phyloP scores from a whole-genome alignment of 495 filamentous ascomycete species.

The Talaromyces stipitatus region DNA sequence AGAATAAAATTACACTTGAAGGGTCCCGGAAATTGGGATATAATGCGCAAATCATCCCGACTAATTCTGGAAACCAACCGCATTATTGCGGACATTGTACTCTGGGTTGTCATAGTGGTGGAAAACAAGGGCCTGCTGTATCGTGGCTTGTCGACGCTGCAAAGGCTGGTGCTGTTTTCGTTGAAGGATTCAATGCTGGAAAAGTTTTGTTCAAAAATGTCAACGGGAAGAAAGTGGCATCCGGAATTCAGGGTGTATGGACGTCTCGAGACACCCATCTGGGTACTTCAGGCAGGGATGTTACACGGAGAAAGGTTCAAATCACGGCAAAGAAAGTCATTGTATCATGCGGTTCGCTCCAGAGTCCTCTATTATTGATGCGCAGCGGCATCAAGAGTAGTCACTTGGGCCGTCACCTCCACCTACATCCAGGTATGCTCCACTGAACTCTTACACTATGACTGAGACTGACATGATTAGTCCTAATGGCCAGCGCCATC shows the following conservation, averaged over 20 bases:
- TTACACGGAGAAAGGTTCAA: slow-evolving; percentile 47
- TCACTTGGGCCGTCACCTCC: slow-evolving; percentile 78
- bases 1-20: slow-evolving; percentile 62
- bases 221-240: slow-evolving; percentile 48
- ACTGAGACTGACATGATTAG: slow-evolving; percentile 19
- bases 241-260: slow-evolving; percentile 67
- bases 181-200: slow-evolving; percentile 68
- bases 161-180: slow-evolving; percentile 63
- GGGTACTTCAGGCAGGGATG: slow-evolving; percentile 41
- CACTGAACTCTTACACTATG: not conserved
- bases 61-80: slow-evolving; percentile 61
- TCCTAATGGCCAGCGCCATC: slow-evolving; percentile 48
- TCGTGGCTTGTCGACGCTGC: slow-evolving; percentile 74
- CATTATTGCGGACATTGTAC: slow-evolving; percentile 79
- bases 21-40: slow-evolving; percentile 72
- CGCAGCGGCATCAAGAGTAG: slow-evolving; percentile 68
- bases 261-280: slow-evolving; percentile 57
- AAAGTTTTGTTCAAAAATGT: slow-evolving; percentile 57
- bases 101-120: slow-evolving; percentile 61
- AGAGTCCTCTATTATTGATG: slow-evolving; percentile 67
- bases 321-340: slow-evolving; percentile 80
- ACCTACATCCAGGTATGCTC: slow-evolving; percentile 62
- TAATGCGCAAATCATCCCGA: slow-evolving; percentile 59
- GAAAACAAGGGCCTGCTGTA: slow-evolving; percentile 72
- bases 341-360: slow-evolving; percentile 62